Evolutionary conservation across 2,329 filamentous ascomycete genomes (phyloP), one percentile per base, ranked within the genome.

Genomic region (Pseudogymnoascus destructans): DNA sequence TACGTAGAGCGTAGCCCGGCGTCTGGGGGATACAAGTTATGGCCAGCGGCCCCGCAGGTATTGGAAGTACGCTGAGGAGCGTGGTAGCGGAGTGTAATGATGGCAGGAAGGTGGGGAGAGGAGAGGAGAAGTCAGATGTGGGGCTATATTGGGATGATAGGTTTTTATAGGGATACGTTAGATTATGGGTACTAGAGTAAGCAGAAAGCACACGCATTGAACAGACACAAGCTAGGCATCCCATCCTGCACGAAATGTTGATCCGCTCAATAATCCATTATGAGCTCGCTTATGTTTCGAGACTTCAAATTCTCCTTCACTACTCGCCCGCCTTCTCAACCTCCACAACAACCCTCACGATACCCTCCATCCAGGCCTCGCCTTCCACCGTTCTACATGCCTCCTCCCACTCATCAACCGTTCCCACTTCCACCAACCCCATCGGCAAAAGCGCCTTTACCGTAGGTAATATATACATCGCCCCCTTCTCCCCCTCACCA

Each of bases 111-210:
- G 80, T 84, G 8, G 84, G 79, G 81, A 77, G 69, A 58, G 79
- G 81, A 0, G 73, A 83, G 19, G 76, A 77, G 64, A 73, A 74
- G 35, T 79, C 73, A 54, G 76, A 83, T 65, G 79, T 85, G 1
- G 68, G 72, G 54, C 70, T 85, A 32, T 70, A 79, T 27, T 81
- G 78, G 65, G 82, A 85, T 68, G 80, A 84, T 70, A 74, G 82
- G 42, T 17, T 52, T 30, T 30, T 52, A 30, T 52, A 52, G 42
- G n/a, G 23, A 3, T 30, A 4, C 13, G 15, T 52, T 27, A 13
- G n/a, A 27, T 52, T 52, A 52, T 52, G 23, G 6, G 8, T 11
- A 30, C 25, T 11, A 25, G 40, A 4, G 13, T 25, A 25, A 27
- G 21, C 21, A 25, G 6, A 27, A 49, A 49, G 6, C 7, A 49